These are phyloP conservation scores for Peronospora destructor DNA, from an alignment of 352 stramenopile species.

Conservation along the genomic window DNA sequence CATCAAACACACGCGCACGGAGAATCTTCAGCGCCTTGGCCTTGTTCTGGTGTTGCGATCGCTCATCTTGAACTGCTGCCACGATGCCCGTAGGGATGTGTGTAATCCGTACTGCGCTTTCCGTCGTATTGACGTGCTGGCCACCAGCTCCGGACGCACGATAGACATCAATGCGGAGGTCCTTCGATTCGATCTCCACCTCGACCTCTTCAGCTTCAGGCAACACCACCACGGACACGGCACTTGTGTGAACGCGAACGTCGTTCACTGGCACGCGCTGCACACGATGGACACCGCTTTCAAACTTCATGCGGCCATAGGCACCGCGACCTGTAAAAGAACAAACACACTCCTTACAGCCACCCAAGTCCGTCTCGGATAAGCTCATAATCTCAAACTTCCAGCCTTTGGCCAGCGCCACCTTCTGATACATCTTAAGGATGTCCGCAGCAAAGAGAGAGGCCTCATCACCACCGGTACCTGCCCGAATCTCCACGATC, in stretches of 20 bases:
- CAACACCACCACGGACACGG: slow-evolving; percentile 96
- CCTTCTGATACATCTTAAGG: slow-evolving; percentile 91
- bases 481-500: slow-evolving; percentile 95
- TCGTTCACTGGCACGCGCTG: slow-evolving; percentile 96
- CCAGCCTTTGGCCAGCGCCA: slow-evolving; percentile 80
- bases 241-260: slow-evolving; percentile 95
- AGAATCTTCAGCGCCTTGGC: slow-evolving; percentile 97
- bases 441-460: slow-evolving; percentile 93
- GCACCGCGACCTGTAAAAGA: slow-evolving; percentile 66
- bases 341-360: slow-evolving; percentile 78
- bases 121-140: slow-evolving; percentile 99
- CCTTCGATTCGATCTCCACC: slow-evolving; percentile 88
- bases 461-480: slow-evolving; percentile 94
- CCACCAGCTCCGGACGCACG: slow-evolving; percentile 92
- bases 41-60: slow-evolving; percentile 98
- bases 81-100: slow-evolving; percentile 95
- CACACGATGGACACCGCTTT: slow-evolving; percentile 96
- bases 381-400: slow-evolving; percentile 88
- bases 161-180: slow-evolving; percentile 97
- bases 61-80: slow-evolving; percentile 89
- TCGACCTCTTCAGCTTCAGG: slow-evolving; percentile 86
- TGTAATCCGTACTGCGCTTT: slow-evolving; percentile 94
- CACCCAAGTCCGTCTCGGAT: slow-evolving; percentile 76
- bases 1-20: slow-evolving; percentile 92
- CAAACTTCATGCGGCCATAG: slow-evolving; percentile 97